phyloP scores from a whole-genome alignment of 768 basidiomycete species.

The Leccinellum luteum region DNA sequence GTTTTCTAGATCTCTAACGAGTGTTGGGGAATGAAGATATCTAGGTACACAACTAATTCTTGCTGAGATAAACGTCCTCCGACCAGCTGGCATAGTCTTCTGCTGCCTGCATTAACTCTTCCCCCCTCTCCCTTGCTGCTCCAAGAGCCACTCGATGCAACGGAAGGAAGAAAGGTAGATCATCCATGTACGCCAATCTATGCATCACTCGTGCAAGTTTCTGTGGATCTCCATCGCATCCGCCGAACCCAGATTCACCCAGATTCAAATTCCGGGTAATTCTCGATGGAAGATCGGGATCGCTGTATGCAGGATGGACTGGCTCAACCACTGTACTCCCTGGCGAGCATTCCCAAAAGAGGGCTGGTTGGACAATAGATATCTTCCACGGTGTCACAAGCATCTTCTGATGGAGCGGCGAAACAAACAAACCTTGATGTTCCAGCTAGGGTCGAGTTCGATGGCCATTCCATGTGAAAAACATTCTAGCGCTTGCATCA shows the following conservation, averaged over 20 bases:
- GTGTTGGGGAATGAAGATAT: too few relatives aligned
- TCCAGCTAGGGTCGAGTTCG: slow-evolving; percentile 47
- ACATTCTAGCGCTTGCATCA: slow-evolving; percentile 36
- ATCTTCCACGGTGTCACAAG: slow-evolving; percentile 12
- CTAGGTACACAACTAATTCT: neutral
- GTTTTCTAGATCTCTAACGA: too few relatives aligned
- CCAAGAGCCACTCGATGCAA: slow-evolving; percentile 21
- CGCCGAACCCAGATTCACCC: slow-evolving; percentile 2
- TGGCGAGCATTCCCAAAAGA: slow-evolving; percentile 16
- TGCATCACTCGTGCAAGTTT: slow-evolving; percentile 23
- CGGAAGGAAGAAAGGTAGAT: slow-evolving; percentile 26
- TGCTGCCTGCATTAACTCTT: slow-evolving; percentile 20
- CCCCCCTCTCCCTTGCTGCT: slow-evolving; percentile 22
- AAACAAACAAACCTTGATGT: slow-evolving; percentile 43
- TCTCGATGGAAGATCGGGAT: slow-evolving; percentile 18
- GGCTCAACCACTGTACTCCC: slow-evolving; percentile 7
- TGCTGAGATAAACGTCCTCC: slow-evolving; percentile 21
- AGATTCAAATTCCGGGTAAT: slow-evolving; percentile 8
- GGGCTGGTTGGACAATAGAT: slow-evolving; percentile 25
- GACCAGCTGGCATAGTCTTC: slow-evolving; percentile 30
- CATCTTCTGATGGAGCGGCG: neutral
- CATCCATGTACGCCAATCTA: slow-evolving; percentile 18
- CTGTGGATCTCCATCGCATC: slow-evolving; percentile 18
- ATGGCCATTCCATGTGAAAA: slow-evolving; percentile 36
- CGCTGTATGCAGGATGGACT: slow-evolving; percentile 20